These are phyloP conservation scores for Candida sanyaensis DNA, from an alignment of 1,139 yeast genomes.

Conservation along the genomic window DNA sequence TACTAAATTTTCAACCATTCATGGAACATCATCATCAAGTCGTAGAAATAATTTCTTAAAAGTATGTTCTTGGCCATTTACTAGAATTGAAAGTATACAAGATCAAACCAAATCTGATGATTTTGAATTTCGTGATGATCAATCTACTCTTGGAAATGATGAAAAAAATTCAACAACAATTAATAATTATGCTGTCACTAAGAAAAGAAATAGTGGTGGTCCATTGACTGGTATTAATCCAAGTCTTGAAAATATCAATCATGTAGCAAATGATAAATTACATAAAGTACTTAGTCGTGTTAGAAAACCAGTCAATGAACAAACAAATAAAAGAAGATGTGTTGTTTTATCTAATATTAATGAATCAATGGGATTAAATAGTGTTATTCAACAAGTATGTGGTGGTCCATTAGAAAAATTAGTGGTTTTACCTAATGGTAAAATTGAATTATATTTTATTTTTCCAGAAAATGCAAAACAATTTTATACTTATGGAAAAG, in stretches of 20 bases:
- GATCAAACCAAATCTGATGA: conserved; percentile 3
- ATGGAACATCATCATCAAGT: conserved; percentile 6
- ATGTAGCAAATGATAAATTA: conserved; percentile 10
- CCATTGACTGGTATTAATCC: conserved; percentile 15
- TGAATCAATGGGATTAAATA: conserved; percentile 40
- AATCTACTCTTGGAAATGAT: conserved; percentile 4
- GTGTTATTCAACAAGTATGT: conserved; percentile 57
- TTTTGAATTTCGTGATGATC: conserved; percentile 1
- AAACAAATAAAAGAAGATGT: conserved; percentile 11
- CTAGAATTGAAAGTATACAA: conserved; percentile 10
- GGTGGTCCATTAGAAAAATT: conserved; percentile 78
- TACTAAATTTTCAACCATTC: conserved; percentile 6
- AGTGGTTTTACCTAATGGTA: conserved; percentile 18
- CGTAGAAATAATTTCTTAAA: conserved; percentile 14
- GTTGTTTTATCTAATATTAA: conserved; percentile 21
- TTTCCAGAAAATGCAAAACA: conserved; percentile 54
- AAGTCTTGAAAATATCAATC: conserved; percentile 17
- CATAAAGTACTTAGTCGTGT: conserved; percentile 9
- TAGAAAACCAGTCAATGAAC: conserved; percentile 4
- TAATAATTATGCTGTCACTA: conserved; percentile 1
- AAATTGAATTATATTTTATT: conserved; percentile 55
- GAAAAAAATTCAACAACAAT: conserved; percentile 6
- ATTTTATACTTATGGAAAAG: conserved; percentile 56
- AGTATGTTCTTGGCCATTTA: conserved; percentile 17
- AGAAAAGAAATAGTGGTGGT: conserved; percentile 1